Base-by-base conservation (phyloP, 2,329 filamentous ascomycete species). In the Curvularia hawaiiensis region DNA sequence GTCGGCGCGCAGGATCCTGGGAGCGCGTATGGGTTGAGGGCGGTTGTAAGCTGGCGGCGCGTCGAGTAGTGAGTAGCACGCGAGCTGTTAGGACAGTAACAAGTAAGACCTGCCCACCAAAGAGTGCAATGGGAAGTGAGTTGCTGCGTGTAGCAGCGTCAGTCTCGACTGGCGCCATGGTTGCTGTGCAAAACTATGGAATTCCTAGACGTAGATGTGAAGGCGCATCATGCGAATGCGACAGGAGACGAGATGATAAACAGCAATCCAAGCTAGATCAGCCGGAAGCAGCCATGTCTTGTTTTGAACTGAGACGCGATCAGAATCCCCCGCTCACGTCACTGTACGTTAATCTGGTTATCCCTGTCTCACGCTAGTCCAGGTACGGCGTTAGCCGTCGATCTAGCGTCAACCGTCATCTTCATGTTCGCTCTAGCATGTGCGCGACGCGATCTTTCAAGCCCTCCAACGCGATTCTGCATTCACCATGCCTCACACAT, bases 101-200 rank as follows among this genome's bases (percentile, higher is more conserved):
- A 18, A 74, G 63, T 9, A 70, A 56, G 28, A 68, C 61, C 38
- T 76, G 74, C 43, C 64, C 65, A 31, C 64, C 65, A 52, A 77
- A 72, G 52, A 71, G 56, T 8, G 67, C 63, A 51, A 77, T 62
- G 41, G 75, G 72, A 31, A 71, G 56, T 50, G 67, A 62, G 63
- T 77, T 77, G 58, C 66, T 73, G 48, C 63, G 67, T 58, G 68
- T 61, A 20, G 61, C 59, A 20, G 66, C 64, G 51, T 68, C 63
- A 2, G 72, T 62, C 16, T 77, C 75, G 35, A 76, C 63, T 22
- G 75, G 75, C 48, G 73, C 72, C 75, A 77, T 77, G 59, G 35
- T 65, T 20, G 46, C 47, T 31, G 40, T 31, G 22, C 35, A 31
- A 20, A 22, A 30, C 26, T 55, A 22, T 56, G 53, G 43, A 44